Evolutionary conservation across 1,284 basidiomycete species (phyloP).

Genomic region (Hemileia vastatrix): DNA sequence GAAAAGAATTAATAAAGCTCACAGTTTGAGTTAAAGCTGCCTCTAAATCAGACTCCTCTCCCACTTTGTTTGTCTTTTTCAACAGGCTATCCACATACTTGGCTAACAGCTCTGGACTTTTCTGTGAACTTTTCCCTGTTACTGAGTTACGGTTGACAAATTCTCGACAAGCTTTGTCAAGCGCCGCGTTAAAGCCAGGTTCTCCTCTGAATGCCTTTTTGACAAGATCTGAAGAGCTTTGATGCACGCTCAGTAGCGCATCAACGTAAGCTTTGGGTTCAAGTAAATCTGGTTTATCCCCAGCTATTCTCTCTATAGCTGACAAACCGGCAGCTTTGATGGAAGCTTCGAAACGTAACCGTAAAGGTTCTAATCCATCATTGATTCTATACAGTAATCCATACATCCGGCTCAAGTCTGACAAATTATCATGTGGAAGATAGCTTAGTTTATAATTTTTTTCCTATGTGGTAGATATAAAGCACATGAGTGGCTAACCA

Average conservation of each 20-base stretch:
- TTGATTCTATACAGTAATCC: constrained; percentile 76
- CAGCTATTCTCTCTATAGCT: constrained; percentile 65
- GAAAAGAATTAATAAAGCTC: constrained; percentile 41
- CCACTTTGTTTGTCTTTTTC: constrained; percentile 90
- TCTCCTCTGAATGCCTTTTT: constrained; percentile 83
- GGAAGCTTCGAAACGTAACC: constrained; percentile 86
- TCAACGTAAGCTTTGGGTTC: constrained; percentile 89
- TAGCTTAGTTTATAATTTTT: not conserved
- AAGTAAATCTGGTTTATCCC: constrained; percentile 49
- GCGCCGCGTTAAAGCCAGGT: constrained; percentile 84
- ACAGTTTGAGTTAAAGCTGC: constrained; percentile 82
- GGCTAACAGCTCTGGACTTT: constrained; percentile 87
- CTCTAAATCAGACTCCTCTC: constrained; percentile 83
- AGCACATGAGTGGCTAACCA: constrained; percentile 36
- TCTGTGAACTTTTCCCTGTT: constrained; percentile 59
- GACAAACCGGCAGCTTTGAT: constrained; percentile 80
- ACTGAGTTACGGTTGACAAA: constrained; percentile 93
- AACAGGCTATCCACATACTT: constrained; percentile 85
- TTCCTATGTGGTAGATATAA: not conserved
- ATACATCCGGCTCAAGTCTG: constrained; percentile 89
- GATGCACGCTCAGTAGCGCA: constrained; percentile 79
- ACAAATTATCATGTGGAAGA: not conserved
- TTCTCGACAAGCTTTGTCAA: constrained; percentile 88
- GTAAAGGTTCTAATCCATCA: constrained; percentile 80
- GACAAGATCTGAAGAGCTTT: constrained; percentile 84